Conservation (phyloP, 257 asterid genomes). For the Przewalskia tangutica region DNA sequence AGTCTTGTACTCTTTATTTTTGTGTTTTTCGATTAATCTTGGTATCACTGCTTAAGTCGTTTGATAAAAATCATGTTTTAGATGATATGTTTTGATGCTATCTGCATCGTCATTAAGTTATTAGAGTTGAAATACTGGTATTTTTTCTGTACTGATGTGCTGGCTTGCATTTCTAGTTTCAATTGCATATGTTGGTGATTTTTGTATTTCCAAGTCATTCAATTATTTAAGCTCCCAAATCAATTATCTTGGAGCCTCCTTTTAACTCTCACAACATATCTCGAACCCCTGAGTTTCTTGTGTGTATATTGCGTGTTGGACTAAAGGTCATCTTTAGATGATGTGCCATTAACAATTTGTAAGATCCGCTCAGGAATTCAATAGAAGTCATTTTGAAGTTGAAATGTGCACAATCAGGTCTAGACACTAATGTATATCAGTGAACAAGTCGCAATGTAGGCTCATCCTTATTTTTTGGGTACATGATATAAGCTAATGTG, state of each 20-base stretch:
- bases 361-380: not conserved
- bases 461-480: too few relatives aligned
- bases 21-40: not conserved
- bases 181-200: not conserved
- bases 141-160: not conserved
- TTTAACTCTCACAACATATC: not conserved
- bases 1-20: conserved; percentile 16
- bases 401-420: too few relatives aligned
- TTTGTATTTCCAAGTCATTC: not conserved
- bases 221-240: not conserved
- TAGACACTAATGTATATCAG: too few relatives aligned
- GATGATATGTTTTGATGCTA: not conserved
- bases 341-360: not conserved
- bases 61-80: not conserved
- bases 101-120: not conserved
- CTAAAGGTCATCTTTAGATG: not conserved
- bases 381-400: too few relatives aligned
- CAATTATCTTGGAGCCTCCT: not conserved
- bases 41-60: not conserved
- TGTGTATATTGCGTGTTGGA: too few relatives aligned
- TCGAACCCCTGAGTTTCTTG: too few relatives aligned
- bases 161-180: not conserved
- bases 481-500: not conserved
- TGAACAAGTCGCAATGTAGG: too few relatives aligned
- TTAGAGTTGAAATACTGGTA: not conserved